Percentiles rank a stretch among this genome's conserved stretches.
phyloP scores from a whole-genome alignment of 2,329 filamentous ascomycete genomes.

The Microsporum canis region DNA sequence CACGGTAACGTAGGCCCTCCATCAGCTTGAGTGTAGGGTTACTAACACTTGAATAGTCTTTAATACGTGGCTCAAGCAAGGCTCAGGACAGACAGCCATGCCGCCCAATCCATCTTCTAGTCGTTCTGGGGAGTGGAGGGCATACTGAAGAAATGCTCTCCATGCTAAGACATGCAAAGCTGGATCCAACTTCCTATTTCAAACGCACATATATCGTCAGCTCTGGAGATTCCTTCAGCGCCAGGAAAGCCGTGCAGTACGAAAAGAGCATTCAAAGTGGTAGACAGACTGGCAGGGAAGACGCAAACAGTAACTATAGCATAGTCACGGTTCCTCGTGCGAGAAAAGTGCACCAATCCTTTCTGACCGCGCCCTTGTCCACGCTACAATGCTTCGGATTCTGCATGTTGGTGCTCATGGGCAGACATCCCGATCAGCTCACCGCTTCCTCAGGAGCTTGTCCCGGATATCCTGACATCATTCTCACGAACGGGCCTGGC shows the following conservation, averaged over 20 bases:
- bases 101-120: slow-evolving; percentile 50
- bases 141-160: slow-evolving; percentile 92
- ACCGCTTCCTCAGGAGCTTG: slow-evolving; percentile 16
- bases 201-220: slow-evolving; percentile 75
- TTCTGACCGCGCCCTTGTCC: slow-evolving; percentile 60
- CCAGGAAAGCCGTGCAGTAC: slow-evolving; percentile 52
- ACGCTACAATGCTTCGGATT: slow-evolving; percentile 54
- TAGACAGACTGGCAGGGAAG: not conserved
- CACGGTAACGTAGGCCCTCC: slow-evolving; percentile 15
- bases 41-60: not conserved
- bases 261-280: slow-evolving; percentile 31
- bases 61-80: slow-evolving; percentile 2
- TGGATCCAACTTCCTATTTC: slow-evolving; percentile 38
- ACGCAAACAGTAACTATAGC: slow-evolving; percentile 37
- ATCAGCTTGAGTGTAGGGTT: slow-evolving; percentile 16
- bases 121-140: slow-evolving; percentile 84
- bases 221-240: slow-evolving; percentile 62
- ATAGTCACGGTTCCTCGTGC: slow-evolving; percentile 63
- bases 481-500: slow-evolving; percentile 80
- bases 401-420: slow-evolving; percentile 47
- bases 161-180: slow-evolving; percentile 55
- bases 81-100: not conserved
- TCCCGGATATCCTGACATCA: slow-evolving; percentile 54
- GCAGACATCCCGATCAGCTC: slow-evolving; percentile 26
- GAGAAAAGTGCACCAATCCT: slow-evolving; percentile 68